Evolutionary conservation across 108 stramenopile species (phyloP), one percentile per base, ranked within the genome.

Genomic region (Skeletonema costatum): DNA sequence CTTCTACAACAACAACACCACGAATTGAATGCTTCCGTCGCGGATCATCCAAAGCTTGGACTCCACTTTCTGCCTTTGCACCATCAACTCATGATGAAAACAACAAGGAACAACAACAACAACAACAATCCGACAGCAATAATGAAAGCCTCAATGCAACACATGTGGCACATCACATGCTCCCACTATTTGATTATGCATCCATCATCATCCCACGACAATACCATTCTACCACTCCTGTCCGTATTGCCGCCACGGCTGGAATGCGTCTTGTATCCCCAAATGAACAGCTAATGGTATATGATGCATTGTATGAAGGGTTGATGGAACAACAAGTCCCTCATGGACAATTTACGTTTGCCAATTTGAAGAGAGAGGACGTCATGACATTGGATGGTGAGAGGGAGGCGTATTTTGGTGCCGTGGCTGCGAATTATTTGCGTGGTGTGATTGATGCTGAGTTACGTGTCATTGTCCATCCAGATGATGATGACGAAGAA

Each of bases 341-440:
- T 0, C 36, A 60, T 51, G 67, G 66, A 19, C 71, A 68, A 4
- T 92, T 93, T 69, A 80, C 87, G 14, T 93, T 94, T 81, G 51
- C 48, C 0, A 65, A 70, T 41, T 68, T 92, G 68, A 68, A 82
- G 71, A 73, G 89, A 42, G 79, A 79, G 9, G 89, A 92, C 68
- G 80, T 96, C 56, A 80, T 85, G 31, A 96, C 94, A 17, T 73
- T 96, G 53, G 87, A 86, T 71, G 94, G 94, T 44, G 89, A 91
- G 42, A 63, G 88, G 68, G 94, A 96, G 72, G 94, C 88, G 6
- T 92, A 87, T 73, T 96, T 89, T 78, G 94, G 94, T 6, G 92
- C 92, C 21, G 82, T 96, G 14, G 92, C 94, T 21, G 94, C 90
- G 3, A 96, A 96, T 77, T 96, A 90, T 81, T 82, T 96, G 66